Conservation (phyloP, 2,329 filamentous ascomycete species). For the Colletotrichum acutatum region DNA sequence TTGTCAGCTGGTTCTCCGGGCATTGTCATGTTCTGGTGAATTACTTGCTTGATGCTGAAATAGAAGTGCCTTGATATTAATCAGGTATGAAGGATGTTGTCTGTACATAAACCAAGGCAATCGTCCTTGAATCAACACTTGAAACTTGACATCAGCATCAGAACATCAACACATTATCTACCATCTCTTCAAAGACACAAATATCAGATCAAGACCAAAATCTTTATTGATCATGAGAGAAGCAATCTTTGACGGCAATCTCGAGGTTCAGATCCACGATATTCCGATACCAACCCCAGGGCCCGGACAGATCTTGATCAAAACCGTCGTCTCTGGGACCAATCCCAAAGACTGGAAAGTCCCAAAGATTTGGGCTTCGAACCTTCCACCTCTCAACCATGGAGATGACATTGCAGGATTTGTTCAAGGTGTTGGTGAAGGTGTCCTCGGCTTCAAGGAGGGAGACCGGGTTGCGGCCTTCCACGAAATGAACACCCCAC, state of each 20-base stretch:
- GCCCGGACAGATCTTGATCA: slow-evolving; percentile 33
- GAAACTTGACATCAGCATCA: not conserved
- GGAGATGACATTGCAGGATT: slow-evolving; percentile 40
- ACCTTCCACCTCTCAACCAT: slow-evolving; percentile 7
- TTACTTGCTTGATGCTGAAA: not conserved
- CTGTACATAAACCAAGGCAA: not conserved
- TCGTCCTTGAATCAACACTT: not conserved
- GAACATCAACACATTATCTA: not conserved
- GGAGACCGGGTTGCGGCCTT: slow-evolving; percentile 59
- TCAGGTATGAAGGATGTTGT: not conserved
- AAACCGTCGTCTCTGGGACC: slow-evolving; percentile 27
- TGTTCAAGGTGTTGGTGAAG: slow-evolving; percentile 34
- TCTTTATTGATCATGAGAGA: not conserved
- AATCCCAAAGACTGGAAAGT: slow-evolving; percentile 42
- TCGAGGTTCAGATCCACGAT: slow-evolving; percentile 1
- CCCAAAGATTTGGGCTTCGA: not conserved
- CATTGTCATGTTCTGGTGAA: not conserved
- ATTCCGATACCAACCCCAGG: slow-evolving; percentile 25
- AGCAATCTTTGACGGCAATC: not conserved
- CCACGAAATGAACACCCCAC: slow-evolving; percentile 59
- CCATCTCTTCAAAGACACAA: not conserved
- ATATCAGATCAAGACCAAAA: not conserved
- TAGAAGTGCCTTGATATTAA: not conserved
- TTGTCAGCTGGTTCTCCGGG: not conserved
- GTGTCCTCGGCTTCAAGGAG: slow-evolving; percentile 35